Percentiles rank a stretch among this genome's conserved stretches.
phyloP scores from a whole-genome alignment of 495 filamentous ascomycete species.

The Aspergillus incahuasiensis region DNA sequence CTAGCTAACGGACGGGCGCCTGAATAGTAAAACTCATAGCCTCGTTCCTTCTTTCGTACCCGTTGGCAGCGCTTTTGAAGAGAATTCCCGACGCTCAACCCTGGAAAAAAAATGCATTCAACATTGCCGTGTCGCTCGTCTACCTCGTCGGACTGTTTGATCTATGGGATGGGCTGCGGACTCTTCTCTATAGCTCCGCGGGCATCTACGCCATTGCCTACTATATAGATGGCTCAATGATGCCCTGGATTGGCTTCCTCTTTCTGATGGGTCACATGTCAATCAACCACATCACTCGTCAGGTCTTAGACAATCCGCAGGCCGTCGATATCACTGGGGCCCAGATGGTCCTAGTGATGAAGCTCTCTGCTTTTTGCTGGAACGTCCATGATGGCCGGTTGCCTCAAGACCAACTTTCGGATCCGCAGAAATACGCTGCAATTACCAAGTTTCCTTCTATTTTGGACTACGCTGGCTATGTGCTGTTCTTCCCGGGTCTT shows the following conservation, averaged over 20 bases:
- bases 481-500: constrained; percentile 89
- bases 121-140: constrained; percentile 74
- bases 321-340: constrained; percentile 87
- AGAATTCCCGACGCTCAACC: constrained; percentile 82
- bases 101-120: constrained; percentile 85
- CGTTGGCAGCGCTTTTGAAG: constrained; percentile 83
- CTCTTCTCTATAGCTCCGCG: constrained; percentile 69
- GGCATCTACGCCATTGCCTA: constrained; percentile 80
- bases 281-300: constrained; percentile 77
- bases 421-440: constrained; percentile 78
- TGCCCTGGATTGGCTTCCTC: constrained; percentile 96
- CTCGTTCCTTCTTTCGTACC: constrained; percentile 90
- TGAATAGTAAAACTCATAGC: constrained; percentile 82
- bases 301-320: constrained; percentile 58
- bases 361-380: constrained; percentile 96
- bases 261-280: constrained; percentile 97
- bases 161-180: constrained; percentile 81
- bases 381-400: constrained; percentile 88
- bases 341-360: constrained; percentile 98
- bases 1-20: constrained; percentile 10
- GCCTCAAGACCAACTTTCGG: constrained; percentile 72
- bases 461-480: constrained; percentile 81
- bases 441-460: constrained; percentile 66
- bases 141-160: constrained; percentile 94
- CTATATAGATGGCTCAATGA: constrained; percentile 83